These are phyloP conservation scores for Neonectria sp. DNA, from an alignment of 2,329 filamentous ascomycete species.

Conservation along the genomic window DNA sequence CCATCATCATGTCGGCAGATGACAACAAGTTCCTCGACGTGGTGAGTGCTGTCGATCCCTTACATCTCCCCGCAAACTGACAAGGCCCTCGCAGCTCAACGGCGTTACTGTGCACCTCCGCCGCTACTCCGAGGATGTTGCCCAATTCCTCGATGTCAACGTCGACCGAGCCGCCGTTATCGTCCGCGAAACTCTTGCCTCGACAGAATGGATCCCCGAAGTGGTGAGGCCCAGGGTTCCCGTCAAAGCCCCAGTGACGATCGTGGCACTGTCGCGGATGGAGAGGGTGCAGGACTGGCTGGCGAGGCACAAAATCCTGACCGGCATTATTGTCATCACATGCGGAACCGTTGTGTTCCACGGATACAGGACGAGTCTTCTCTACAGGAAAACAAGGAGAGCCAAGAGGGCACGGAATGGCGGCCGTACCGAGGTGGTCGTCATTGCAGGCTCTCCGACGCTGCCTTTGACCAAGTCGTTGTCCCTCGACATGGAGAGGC, in stretches of 20 bases:
- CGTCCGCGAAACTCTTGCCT: conserved; percentile 78
- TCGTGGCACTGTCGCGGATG: conserved; percentile 54
- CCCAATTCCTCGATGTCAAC: conserved; percentile 84
- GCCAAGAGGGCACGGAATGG: conserved; percentile 87
- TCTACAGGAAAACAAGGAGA: conserved; percentile 77
- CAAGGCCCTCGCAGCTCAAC: conserved; percentile 61
- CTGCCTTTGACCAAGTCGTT: conserved; percentile 88
- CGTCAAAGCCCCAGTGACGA: conserved; percentile 51
- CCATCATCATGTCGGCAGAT: conserved; percentile 78
- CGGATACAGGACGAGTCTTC: conserved; percentile 66
- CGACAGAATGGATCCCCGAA: conserved; percentile 81
- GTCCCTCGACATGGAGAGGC: conserved; percentile 87
- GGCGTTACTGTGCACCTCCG: conserved; percentile 75
- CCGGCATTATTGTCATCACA: conserved; percentile 79
- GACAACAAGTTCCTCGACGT: conserved; percentile 85
- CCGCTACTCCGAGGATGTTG: conserved; percentile 79
- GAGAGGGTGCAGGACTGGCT: conserved; percentile 81
- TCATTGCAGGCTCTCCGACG: conserved; percentile 89
- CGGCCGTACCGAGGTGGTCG: conserved; percentile 86
- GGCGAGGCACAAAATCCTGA: conserved; percentile 78
- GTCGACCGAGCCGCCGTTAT: conserved; percentile 82
- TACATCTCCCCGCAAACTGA: conserved; percentile 23
- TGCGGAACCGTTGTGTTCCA: conserved; percentile 75
- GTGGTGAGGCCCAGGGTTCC: conserved; percentile 74
- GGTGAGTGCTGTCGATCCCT: conserved; percentile 63